Evolutionary conservation across 2,329 filamentous ascomycete genomes (phyloP).

Genomic region (Aspergillus tanneri): DNA sequence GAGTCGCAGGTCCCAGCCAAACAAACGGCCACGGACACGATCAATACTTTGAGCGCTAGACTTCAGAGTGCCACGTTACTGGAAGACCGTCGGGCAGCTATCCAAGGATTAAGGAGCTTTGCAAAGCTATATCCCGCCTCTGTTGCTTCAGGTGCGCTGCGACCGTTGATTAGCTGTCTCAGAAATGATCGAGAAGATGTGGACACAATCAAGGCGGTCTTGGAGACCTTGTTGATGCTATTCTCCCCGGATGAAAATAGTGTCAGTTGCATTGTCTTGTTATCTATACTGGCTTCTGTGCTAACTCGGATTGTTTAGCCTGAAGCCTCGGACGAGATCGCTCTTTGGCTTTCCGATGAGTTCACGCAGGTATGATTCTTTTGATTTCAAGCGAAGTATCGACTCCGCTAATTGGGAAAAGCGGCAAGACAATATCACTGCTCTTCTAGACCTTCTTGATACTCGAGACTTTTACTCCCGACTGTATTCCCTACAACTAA

Average conservation of each 20-base stretch:
- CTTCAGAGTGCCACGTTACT: slow-evolving; percentile 86
- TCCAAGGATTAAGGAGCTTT: slow-evolving; percentile 89
- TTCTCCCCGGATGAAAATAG: slow-evolving; percentile 69
- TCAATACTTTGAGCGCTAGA: slow-evolving; percentile 82
- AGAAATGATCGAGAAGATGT: slow-evolving; percentile 89
- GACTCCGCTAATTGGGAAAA: slow-evolving; percentile 53
- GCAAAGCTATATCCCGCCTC: slow-evolving; percentile 95
- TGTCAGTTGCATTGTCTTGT: slow-evolving; percentile 41
- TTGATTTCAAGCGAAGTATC: slow-evolving; percentile 5
- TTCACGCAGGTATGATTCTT: slow-evolving; percentile 73
- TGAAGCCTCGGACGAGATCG: slow-evolving; percentile 94
- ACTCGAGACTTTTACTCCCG: slow-evolving; percentile 84
- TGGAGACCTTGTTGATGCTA: slow-evolving; percentile 93
- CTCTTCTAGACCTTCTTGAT: slow-evolving; percentile 86
- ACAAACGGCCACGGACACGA: slow-evolving; percentile 94
- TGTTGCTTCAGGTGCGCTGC: slow-evolving; percentile 87
- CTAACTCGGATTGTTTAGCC: slow-evolving; percentile 55
- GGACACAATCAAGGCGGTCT: slow-evolving; percentile 89
- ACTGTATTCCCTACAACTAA: slow-evolving; percentile 84
- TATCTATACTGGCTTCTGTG: slow-evolving; percentile 4
- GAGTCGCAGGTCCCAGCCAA: slow-evolving; percentile 79
- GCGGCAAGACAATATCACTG: slow-evolving; percentile 92
- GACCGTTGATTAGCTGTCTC: slow-evolving; percentile 80
- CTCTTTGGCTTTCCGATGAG: slow-evolving; percentile 93
- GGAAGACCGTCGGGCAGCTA: slow-evolving; percentile 90